These are phyloP conservation scores for Paramecium primaurelia DNA, from an alignment of 73 alveolate genomes.

Conservation along the genomic window DNA sequence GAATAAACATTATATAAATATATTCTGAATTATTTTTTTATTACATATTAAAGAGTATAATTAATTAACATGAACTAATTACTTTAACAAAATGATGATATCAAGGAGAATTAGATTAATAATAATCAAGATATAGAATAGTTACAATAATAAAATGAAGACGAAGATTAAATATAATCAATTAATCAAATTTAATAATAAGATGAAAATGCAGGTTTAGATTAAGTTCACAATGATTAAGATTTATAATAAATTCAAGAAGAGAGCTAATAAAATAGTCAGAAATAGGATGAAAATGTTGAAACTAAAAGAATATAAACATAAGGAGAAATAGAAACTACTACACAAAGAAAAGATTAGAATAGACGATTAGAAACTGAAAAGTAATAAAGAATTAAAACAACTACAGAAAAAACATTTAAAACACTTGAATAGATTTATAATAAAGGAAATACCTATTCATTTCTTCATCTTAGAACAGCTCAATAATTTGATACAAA, in stretches of 20 bases:
- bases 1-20: no score
- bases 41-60: neutral
- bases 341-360: neutral
- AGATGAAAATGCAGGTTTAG: neutral
- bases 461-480: neutral
- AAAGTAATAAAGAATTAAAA: neutral
- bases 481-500: slow-evolving; percentile 2
- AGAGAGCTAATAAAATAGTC: neutral
- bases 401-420: neutral
- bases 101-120: neutral
- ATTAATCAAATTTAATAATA: no score
- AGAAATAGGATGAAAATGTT: neutral
- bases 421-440: neutral
- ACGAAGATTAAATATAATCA: neutral
- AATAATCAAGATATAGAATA: neutral
- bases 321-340: neutral
- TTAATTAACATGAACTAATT: neutral
- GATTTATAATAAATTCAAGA: neutral
- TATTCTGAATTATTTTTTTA: no score
- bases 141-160: neutral
- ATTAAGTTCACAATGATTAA: no score
- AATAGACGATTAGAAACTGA: neutral
- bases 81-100: neutral
- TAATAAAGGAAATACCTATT: neutral
- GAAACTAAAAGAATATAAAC: neutral